Conservation (phyloP, 305 asterid genomes). For the Ajuga reptans region DNA sequence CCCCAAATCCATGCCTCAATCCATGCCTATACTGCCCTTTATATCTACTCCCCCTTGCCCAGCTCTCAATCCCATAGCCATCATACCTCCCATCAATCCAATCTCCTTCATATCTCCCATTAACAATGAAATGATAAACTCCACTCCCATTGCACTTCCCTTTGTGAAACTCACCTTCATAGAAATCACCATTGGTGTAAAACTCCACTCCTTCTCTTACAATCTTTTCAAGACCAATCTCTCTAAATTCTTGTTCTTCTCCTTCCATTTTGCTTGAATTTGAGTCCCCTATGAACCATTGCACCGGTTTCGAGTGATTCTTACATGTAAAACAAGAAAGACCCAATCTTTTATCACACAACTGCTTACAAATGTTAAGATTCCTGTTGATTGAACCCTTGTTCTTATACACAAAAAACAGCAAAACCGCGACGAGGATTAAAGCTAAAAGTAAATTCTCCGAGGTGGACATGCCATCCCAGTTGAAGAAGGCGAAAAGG, state of each 20-base stretch:
- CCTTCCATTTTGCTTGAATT: conserved; percentile 13
- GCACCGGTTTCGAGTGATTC: conserved; percentile 42
- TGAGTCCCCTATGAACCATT: conserved; percentile 73
- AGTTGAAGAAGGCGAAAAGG: conserved; percentile 41
- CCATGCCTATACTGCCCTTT: conserved; percentile 77
- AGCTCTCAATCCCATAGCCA: conserved; percentile 77
- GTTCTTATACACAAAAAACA: conserved; percentile 48
- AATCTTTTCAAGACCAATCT: neutral
- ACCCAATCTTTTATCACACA: conserved; percentile 31
- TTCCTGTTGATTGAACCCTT: conserved; percentile 26
- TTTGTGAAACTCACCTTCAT: conserved; percentile 80
- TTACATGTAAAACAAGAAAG: conserved; percentile 32
- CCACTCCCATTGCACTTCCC: conserved; percentile 89
- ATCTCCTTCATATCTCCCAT: conserved; percentile 83
- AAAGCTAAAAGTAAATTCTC: conserved; percentile 55
- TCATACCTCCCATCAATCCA: conserved; percentile 86
- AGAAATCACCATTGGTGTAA: conserved; percentile 69
- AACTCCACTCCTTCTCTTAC: conserved; percentile 67
- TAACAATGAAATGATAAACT: conserved; percentile 58
- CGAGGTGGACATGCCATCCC: conserved; percentile 44
- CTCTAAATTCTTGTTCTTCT: conserved; percentile 1
- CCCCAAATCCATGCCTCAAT: conserved; percentile 68
- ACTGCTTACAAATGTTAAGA: conserved; percentile 25
- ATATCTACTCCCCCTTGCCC: conserved; percentile 75
- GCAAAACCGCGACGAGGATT: conserved; percentile 49